Evolutionary conservation across 495 filamentous ascomycete species (phyloP).

Genomic region (Bathelium albidoporum): DNA sequence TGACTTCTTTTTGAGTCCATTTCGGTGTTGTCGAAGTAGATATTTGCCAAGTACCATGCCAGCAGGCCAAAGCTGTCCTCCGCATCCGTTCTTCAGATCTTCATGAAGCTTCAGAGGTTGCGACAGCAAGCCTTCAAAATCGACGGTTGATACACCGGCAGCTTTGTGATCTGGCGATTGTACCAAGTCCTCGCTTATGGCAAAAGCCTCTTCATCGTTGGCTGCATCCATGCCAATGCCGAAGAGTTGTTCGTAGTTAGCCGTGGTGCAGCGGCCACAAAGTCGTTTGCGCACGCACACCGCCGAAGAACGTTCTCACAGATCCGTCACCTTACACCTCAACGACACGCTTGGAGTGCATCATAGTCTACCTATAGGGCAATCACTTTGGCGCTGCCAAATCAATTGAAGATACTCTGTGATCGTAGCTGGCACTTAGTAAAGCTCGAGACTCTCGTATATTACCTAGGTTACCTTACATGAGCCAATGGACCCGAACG

Average conservation of each 20-base stretch:
- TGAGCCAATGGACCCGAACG: too few relatives aligned
- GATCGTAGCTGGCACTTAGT: too few relatives aligned
- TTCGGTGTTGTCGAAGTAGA: slow-evolving; percentile 57
- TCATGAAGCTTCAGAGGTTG: slow-evolving; percentile 65
- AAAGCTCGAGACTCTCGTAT: too few relatives aligned
- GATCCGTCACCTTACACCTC: too few relatives aligned
- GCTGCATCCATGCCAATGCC: slow-evolving; percentile 7
- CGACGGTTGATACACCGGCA: slow-evolving; percentile 51
- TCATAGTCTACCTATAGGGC: too few relatives aligned
- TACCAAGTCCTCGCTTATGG: slow-evolving; percentile 57
- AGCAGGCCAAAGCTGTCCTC: slow-evolving; percentile 88
- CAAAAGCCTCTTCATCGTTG: slow-evolving; percentile 23
- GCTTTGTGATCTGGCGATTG: slow-evolving; percentile 53
- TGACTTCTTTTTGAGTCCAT: slow-evolving; percentile 48
- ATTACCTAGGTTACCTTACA: too few relatives aligned
- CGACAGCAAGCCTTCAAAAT: slow-evolving; percentile 64
- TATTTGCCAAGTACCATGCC: slow-evolving; percentile 81
- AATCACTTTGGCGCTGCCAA: too few relatives aligned
- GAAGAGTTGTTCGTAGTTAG: not conserved
- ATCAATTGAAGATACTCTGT: too few relatives aligned
- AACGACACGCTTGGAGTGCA: too few relatives aligned
- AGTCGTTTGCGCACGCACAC: not conserved
- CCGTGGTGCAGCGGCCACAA: not conserved
- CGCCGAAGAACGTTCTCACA: too few relatives aligned
- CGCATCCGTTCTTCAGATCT: slow-evolving; percentile 77